phyloP scores from a whole-genome alignment of 1,284 basidiomycete species.

The Heterobasidion annosum region DNA sequence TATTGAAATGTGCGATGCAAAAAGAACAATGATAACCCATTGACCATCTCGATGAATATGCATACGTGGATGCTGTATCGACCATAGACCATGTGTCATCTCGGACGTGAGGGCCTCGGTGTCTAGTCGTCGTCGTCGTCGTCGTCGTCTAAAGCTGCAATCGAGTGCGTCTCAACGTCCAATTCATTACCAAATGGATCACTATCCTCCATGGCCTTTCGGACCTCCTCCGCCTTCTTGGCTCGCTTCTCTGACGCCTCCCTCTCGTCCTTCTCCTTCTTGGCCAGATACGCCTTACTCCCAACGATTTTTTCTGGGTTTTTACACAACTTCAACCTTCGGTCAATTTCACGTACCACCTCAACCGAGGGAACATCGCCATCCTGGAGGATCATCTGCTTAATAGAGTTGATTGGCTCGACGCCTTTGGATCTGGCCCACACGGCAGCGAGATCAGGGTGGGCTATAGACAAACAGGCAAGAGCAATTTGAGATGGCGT shows the following conservation, averaged over 20 bases:
- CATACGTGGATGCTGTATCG: too few relatives aligned
- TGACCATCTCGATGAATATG: too few relatives aligned
- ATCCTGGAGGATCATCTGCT: constrained; percentile 43
- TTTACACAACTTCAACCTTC: constrained; percentile 76
- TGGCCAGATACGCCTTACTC: constrained; percentile 67
- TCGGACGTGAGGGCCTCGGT: too few relatives aligned
- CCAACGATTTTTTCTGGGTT: constrained; percentile 92
- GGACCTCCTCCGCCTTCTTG: constrained; percentile 51
- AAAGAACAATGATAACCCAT: too few relatives aligned
- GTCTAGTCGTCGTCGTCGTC: constrained; percentile 18
- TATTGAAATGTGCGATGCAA: too few relatives aligned
- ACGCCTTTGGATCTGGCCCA: constrained; percentile 55
- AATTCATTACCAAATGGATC: constrained; percentile 64
- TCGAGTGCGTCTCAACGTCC: constrained; percentile 19
- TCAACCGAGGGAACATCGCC: constrained; percentile 72
- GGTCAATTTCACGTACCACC: constrained; percentile 79
- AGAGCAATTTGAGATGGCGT: constrained; percentile 91
- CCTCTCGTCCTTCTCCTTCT: constrained; percentile 55
- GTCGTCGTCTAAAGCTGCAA: constrained; percentile 34
- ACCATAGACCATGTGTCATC: too few relatives aligned
- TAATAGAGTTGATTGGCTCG: constrained; percentile 42
- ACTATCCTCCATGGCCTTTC: constrained; percentile 37
- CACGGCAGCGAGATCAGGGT: constrained; percentile 48
- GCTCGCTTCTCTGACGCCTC: constrained; percentile 56
- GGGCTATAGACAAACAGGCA: constrained; percentile 67